Base-by-base conservation (phyloP, 2,329 filamentous ascomycete species). In the Neofusicoccum umdonicola region DNA sequence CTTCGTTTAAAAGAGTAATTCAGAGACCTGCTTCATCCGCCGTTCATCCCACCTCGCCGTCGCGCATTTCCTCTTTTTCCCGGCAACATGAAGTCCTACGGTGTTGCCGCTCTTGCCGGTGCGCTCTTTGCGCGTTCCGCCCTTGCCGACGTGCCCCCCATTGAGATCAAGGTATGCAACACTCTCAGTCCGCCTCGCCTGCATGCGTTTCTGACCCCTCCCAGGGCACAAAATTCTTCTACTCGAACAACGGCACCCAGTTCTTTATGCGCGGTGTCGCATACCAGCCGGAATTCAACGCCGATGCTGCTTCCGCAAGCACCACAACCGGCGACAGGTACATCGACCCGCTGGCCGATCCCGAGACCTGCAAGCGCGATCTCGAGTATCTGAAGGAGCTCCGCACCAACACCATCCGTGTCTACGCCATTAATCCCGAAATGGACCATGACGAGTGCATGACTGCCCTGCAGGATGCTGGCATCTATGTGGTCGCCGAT, bases 401-500 rank as follows among this genome's bases (percentile, higher is more conserved):
- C 67, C 84, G 88, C 68, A 97, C 93, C 79, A 99, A 99, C 82
- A 88, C 89, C 72, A 94, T 99, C 78, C 94, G 95, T 79, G 93
- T 95, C 64, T 99, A 99, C 78, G 93, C 94, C 72, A 87, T 98
- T 73, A 87, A 98, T 81, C 91, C 94, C 27, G 86, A 83, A 15
- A 78, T 84, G 70, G 84, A 96, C 80, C 95, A 99, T 82, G 83
- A 85, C 62, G 84, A 83, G 60, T 98, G 95, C 83, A 97, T 99
- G 93, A 82, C 85, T 70, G 78, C 92, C 69, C 86, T 99, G 57
- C 85, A 90, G 65, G 87, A 90, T 66, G 91, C 90, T 64, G 94
- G 93, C 74, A 98, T 99, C 83, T 99, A 98, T 79, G 89, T 99
- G 73, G 87, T 99, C 72, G 90, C 93, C 70, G 95, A 99, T 83